Conservation (phyloP, 1,284 basidiomycete genomes). For the Tremellales sp. region DNA sequence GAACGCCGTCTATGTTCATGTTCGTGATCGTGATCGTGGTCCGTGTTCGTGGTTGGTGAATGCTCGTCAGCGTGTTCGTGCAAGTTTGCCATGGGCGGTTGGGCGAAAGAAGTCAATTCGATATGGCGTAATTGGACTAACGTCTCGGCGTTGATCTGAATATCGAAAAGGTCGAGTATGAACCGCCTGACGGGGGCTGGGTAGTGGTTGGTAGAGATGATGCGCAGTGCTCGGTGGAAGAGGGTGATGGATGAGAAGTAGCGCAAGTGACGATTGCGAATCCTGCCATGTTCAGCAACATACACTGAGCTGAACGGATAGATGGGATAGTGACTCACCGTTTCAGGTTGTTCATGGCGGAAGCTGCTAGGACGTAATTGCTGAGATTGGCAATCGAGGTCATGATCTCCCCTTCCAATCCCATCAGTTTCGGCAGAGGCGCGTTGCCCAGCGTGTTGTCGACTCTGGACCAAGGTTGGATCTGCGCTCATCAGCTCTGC, state of each 20-base stretch:
- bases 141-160: constrained; percentile 55
- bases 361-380: constrained; percentile 92
- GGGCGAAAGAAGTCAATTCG: constrained; percentile 10
- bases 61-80: not conserved
- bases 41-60: not conserved
- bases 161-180: constrained; percentile 86
- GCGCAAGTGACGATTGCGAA: constrained; percentile 64
- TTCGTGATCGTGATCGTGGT: not conserved
- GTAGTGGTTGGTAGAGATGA: constrained; percentile 81
- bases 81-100: not conserved
- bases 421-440: constrained; percentile 61
- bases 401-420: constrained; percentile 78
- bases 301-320: not conserved
- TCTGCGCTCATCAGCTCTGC: constrained; percentile 50
- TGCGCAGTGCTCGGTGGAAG: constrained; percentile 77
- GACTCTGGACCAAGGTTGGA: constrained; percentile 66
- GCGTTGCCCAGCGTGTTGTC: constrained; percentile 42
- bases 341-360: constrained; percentile 79
- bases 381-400: constrained; percentile 88
- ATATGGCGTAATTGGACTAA: constrained; percentile 28
- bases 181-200: constrained; percentile 85
- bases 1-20: not conserved
- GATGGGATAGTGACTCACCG: constrained; percentile 54
- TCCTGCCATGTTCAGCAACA: constrained; percentile 50
- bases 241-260: constrained; percentile 73